These are phyloP conservation scores for Kurtzmaniella quercitrusa DNA, from an alignment of 1,139 yeast species.

Conservation along the genomic window DNA sequence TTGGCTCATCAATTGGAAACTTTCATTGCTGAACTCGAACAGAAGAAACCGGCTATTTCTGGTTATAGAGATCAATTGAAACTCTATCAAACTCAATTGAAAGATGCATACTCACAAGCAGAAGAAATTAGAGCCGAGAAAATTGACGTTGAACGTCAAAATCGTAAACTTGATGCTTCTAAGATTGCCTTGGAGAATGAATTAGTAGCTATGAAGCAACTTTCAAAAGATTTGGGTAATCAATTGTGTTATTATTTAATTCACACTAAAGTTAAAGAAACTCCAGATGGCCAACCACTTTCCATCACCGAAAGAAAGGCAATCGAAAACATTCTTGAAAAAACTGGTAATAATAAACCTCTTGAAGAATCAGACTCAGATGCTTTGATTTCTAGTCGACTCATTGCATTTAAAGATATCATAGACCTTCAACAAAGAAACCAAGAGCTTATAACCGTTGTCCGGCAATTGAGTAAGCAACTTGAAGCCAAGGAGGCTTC, in stretches of 20 bases:
- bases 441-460: conserved; percentile 60
- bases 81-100: conserved; percentile 37
- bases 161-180: conserved; percentile 25
- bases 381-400: conserved; percentile 61
- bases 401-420: conserved; percentile 65
- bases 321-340: conserved; percentile 40
- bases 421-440: conserved; percentile 71
- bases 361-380: conserved; percentile 62
- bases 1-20: conserved; percentile 67
- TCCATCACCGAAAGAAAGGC: conserved; percentile 54
- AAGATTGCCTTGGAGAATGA: conserved; percentile 34
- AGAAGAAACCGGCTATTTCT: conserved; percentile 72
- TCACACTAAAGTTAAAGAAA: conserved; percentile 56
- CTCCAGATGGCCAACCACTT: conserved; percentile 47
- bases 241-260: conserved; percentile 74
- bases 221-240: conserved; percentile 68
- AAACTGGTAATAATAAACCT: conserved; percentile 24
- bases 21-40: conserved; percentile 73
- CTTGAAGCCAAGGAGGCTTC: conserved; percentile 54
- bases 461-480: conserved; percentile 64
- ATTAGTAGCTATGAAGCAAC: conserved; percentile 44
- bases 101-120: conserved; percentile 36
- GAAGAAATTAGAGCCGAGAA: conserved; percentile 37
- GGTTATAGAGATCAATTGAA: conserved; percentile 56
- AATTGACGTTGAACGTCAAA: conserved; percentile 37